phyloP scores from a whole-genome alignment of 257 asterid genomes.

The Marsdenia floribunda region DNA sequence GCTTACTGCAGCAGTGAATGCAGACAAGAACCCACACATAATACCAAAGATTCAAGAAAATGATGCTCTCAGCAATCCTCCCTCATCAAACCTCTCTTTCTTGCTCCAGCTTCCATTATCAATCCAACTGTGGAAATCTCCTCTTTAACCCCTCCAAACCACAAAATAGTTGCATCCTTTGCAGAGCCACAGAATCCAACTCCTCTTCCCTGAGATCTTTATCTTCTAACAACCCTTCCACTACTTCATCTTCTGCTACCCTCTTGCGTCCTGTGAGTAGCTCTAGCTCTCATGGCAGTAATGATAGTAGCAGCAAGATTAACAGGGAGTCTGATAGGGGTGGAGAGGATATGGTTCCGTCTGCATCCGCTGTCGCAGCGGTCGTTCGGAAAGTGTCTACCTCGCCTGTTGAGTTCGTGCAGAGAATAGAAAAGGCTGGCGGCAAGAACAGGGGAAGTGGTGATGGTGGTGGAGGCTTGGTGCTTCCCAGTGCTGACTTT shows the following conservation, averaged over 20 bases:
- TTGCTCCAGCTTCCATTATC: constrained; percentile 13
- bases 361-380: constrained; percentile 77
- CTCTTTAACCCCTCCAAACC: constrained; percentile 19
- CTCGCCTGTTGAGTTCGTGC: constrained; percentile 86
- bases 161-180: constrained; percentile 21
- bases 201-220: constrained; percentile 20
- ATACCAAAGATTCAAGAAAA: constrained; percentile 5
- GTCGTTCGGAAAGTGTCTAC: constrained; percentile 66
- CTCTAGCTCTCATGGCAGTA: constrained; percentile 19
- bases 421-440: constrained; percentile 52
- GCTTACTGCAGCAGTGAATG: background rate
- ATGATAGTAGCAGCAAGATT: background rate
- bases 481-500: constrained; percentile 83
- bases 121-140: constrained; percentile 30
- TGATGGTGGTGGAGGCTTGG: constrained; percentile 40
- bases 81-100: constrained; percentile 50
- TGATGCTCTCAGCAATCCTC: constrained; percentile 53
- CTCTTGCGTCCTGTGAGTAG: constrained; percentile 49
- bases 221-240: background rate
- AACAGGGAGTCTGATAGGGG: background rate
- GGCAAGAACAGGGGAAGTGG: constrained; percentile 14
- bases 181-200: constrained; percentile 32
- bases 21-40: background rate
- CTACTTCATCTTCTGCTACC: constrained; percentile 18
- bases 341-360: constrained; percentile 43